Percentiles rank a stretch among this genome's conserved stretches.
Evolutionary conservation across 768 basidiomycete species (phyloP).

Genomic region (Saitozyma podzolica): DNA sequence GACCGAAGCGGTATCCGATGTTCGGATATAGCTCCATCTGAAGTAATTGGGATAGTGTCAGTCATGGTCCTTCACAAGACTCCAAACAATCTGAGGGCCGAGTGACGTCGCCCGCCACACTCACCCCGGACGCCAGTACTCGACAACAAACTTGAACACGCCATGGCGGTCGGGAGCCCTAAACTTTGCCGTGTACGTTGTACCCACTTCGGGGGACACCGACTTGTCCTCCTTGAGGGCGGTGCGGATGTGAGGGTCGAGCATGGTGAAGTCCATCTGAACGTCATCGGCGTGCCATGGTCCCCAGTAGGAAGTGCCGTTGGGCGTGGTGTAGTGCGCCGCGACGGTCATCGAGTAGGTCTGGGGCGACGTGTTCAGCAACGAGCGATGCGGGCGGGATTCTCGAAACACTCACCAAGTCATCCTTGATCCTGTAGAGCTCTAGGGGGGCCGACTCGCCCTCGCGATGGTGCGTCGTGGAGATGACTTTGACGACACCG

Average conservation of each 20-base stretch:
- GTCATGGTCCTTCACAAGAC: background rate
- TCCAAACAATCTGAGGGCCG: too few relatives aligned
- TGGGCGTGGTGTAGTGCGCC: slow-evolving; percentile 59
- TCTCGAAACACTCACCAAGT: slow-evolving; percentile 61
- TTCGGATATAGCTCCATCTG: slow-evolving; percentile 74
- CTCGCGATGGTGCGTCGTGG: slow-evolving; percentile 66
- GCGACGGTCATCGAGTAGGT: slow-evolving; percentile 74
- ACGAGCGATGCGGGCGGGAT: background rate
- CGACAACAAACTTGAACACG: slow-evolving; percentile 94
- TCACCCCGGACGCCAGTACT: slow-evolving; percentile 86
- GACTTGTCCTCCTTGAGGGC: slow-evolving; percentile 61
- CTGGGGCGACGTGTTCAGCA: slow-evolving; percentile 40
- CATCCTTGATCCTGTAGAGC: slow-evolving; percentile 81
- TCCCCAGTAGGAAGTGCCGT: slow-evolving; percentile 60
- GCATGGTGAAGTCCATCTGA: slow-evolving; percentile 96
- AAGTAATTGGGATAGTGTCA: background rate
- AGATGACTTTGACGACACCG: slow-evolving; percentile 73
- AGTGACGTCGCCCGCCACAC: slow-evolving; percentile 34
- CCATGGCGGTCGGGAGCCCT: slow-evolving; percentile 92
- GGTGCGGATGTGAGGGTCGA: slow-evolving; percentile 92
- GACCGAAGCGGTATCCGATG: slow-evolving; percentile 75
- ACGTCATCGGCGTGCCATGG: slow-evolving; percentile 74
- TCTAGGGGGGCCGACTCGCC: slow-evolving; percentile 66
- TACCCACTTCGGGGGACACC: slow-evolving; percentile 5
- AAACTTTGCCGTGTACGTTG: slow-evolving; percentile 76